Conservation (phyloP, 2,329 filamentous ascomycete species). For the Pestalotiopsis fici region DNA sequence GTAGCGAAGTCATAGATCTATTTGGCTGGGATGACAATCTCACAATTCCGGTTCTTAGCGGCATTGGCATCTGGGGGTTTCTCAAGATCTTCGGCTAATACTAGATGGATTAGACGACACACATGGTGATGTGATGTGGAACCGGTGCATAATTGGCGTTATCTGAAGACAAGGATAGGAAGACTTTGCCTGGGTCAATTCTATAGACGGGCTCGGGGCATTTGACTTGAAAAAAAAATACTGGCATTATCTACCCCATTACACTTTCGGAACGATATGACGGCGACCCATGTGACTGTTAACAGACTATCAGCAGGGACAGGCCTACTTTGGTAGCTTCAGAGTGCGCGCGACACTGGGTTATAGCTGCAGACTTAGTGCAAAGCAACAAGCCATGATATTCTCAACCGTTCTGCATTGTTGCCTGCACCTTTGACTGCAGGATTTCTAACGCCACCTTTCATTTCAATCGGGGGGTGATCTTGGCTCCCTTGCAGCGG, state of each 20-base stretch:
- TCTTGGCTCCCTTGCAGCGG: neutral
- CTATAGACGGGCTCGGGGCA: neutral
- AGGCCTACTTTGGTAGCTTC: conserved; percentile 12
- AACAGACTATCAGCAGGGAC: neutral
- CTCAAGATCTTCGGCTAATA: conserved; percentile 77
- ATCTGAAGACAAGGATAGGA: neutral
- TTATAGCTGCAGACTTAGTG: neutral
- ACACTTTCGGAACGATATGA: neutral
- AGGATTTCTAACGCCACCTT: neutral
- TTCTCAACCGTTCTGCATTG: neutral
- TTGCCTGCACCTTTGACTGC: neutral
- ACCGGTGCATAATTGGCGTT: conserved; percentile 6
- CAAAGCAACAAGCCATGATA: neutral
- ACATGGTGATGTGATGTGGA: neutral
- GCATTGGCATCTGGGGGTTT: conserved; percentile 87
- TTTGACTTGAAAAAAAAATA: neutral
- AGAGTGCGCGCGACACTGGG: conserved; percentile 11
- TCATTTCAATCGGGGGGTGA: neutral
- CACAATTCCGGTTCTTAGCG: conserved; percentile 91
- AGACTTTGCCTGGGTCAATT: neutral
- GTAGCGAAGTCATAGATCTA: conserved; percentile 86
- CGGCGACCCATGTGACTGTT: neutral
- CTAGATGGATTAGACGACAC: neutral
- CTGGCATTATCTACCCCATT: conserved; percentile 6
- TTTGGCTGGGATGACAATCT: conserved; percentile 97